Base-by-base conservation (phyloP, 441 rosid species). In the Erodium moschatum region DNA sequence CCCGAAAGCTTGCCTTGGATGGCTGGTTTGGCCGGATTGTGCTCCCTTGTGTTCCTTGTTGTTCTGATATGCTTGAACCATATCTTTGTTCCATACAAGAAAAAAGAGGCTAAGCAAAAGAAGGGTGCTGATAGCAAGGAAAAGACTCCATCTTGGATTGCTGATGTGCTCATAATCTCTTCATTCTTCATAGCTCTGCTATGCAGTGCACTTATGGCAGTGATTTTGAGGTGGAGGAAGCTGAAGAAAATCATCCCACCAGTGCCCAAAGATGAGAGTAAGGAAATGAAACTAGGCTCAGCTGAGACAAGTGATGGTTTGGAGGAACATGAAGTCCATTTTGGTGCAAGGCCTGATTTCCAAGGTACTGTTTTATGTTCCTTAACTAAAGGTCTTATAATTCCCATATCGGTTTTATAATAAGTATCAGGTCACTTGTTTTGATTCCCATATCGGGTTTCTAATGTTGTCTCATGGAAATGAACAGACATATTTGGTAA, bases 321-420 rank as follows among this genome's bases (percentile, higher is more conserved):
- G 15, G 84, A 85, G 56, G 90, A 84, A 65, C 90, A 85, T 72
- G 87, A 80, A 75, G 76, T 89, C 46, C 76, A 85, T 76, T 86
- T 76, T 66, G 91, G 87, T 66, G 86, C 82, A 75, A 86, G 96
- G 75, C 94, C 97, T 31, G 77, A 83, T 73, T 74, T 91, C 68
- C 73, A 81, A 85, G 96, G 97, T 91, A 86, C 1, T 19, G 21
- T n/a, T 40, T 40, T 42, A 15, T 10, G 6, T 40, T 58, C 27
- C 13, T 62, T 8, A 8, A 2, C 21, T 24, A 24, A 24, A 24
- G 27, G 27, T 24, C 27, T 24, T 24, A 24, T 24, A 24, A 24
- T 24, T 24, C 27, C 27, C 27, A 24, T 24, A 24, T 24, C 27
- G 27, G 27, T 0, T 24, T 24, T 24, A 24, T 24, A 24, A 24